Evolutionary conservation across 83 land plant genomes (phyloP).

Genomic region (Picea abies): DNA sequence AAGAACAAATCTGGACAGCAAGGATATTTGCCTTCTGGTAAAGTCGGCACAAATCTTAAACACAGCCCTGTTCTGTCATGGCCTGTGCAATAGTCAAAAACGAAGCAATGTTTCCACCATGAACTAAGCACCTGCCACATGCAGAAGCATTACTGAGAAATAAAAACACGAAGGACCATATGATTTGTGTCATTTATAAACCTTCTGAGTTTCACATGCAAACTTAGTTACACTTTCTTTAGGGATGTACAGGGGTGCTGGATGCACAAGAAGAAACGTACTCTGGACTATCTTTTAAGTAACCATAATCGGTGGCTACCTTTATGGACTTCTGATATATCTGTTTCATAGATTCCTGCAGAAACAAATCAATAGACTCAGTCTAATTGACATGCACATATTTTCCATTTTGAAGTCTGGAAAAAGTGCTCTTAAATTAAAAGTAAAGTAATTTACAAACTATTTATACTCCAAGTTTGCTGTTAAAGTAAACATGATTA

Average conservation of each 20-base stretch:
- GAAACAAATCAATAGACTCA: constrained; percentile 5
- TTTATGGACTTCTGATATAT: constrained; percentile 85
- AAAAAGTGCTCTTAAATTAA: too few species aligned
- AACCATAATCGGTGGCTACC: constrained; percentile 86
- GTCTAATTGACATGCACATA: neutral
- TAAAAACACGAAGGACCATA: neutral
- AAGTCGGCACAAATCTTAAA: constrained; percentile 30
- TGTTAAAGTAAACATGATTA: too few species aligned
- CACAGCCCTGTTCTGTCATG: constrained; percentile 97
- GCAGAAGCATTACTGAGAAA: neutral
- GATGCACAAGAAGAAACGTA: constrained; percentile 37
- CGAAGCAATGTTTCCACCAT: constrained; percentile 91
- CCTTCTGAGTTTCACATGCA: neutral
- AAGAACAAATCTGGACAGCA: neutral
- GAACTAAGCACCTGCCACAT: constrained; percentile 78
- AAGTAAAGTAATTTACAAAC: too few species aligned
- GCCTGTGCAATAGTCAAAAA: constrained; percentile 92
- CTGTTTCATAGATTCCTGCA: constrained; percentile 94
- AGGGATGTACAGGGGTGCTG: neutral
- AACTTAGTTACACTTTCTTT: neutral
- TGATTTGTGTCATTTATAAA: neutral
- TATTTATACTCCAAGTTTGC: too few species aligned
- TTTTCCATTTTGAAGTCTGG: too few species aligned
- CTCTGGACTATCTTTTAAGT: constrained; percentile 86
- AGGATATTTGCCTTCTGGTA: neutral